Evolutionary conservation across 768 basidiomycete species (phyloP).

Genomic region (Podaxis sp.): DNA sequence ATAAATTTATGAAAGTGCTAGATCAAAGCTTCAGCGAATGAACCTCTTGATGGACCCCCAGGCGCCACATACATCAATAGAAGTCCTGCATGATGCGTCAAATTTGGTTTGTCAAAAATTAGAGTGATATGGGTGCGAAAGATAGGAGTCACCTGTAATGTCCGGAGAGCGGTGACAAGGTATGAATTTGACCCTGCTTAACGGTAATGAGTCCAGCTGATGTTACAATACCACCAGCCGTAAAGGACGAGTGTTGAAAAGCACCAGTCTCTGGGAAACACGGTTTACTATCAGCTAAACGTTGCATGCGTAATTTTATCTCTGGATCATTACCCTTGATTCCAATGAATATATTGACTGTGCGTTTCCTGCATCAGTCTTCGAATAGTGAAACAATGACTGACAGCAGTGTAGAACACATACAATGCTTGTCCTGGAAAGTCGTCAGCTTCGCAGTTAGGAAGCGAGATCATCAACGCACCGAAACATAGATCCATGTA

Average conservation of each 20-base stretch:
- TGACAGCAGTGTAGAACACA: conserved; percentile 18
- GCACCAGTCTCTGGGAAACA: conserved; percentile 42
- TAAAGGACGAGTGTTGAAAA: conserved; percentile 69
- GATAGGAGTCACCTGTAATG: conserved; percentile 50
- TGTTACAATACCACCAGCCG: conserved; percentile 58
- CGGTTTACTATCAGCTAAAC: neutral
- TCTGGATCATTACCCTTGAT: conserved; percentile 48
- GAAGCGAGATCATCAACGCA: conserved; percentile 27
- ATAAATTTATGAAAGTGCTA: conserved; percentile 65
- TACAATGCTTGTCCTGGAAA: conserved; percentile 53
- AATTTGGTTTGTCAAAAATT: neutral
- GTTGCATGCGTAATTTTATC: neutral
- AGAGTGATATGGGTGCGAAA: neutral
- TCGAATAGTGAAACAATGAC: neutral
- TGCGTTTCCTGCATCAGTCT: neutral
- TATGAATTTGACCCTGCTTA: conserved; percentile 58
- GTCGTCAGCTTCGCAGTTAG: neutral
- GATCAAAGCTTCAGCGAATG: neutral
- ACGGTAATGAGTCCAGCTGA: conserved; percentile 68
- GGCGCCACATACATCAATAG: conserved; percentile 42
- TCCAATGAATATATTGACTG: conserved; percentile 66
- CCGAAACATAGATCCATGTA: conserved; percentile 71
- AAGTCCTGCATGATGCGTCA: conserved; percentile 37
- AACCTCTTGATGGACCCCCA: neutral
- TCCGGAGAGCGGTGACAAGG: conserved; percentile 62